phyloP scores from a whole-genome alignment of 805 yeast genomes.

The Clavispora vitiphila region DNA sequence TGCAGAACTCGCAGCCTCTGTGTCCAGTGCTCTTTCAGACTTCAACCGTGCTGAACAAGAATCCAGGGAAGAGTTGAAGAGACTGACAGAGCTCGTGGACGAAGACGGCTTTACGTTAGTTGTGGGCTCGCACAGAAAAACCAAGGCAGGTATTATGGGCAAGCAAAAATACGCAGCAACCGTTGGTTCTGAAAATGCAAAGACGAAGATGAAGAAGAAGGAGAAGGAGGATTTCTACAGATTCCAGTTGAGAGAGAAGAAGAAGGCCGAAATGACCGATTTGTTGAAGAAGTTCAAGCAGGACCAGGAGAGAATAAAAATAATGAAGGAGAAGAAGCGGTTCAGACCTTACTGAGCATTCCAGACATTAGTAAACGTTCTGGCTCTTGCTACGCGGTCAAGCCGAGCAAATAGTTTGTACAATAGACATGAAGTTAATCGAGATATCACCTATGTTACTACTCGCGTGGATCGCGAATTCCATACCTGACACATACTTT shows the following conservation, averaged over 20 bases:
- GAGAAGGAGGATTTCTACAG: conserved; percentile 91
- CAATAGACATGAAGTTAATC: background rate
- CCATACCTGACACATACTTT: too few species aligned
- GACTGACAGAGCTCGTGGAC: conserved; percentile 64
- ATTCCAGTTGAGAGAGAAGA: conserved; percentile 90
- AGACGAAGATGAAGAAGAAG: conserved; percentile 57
- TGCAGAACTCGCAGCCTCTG: conserved; percentile 47
- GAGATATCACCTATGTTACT: background rate
- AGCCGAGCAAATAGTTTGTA: background rate
- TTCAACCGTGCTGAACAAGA: conserved; percentile 70
- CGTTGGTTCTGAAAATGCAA: conserved; percentile 31
- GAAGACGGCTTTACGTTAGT: conserved; percentile 94
- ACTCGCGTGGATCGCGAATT: background rate
- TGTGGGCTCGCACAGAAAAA: conserved; percentile 80
- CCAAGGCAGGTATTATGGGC: conserved; percentile 66
- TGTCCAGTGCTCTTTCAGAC: conserved; percentile 55
- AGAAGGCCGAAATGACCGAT: conserved; percentile 89
- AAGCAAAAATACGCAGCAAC: conserved; percentile 40
- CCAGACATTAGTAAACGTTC: conserved; percentile 65
- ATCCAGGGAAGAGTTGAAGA: conserved; percentile 49
- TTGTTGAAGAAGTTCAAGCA: conserved; percentile 76
- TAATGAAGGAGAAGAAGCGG: conserved; percentile 73
- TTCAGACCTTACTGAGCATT: conserved; percentile 84
- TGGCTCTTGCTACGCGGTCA: too few species aligned
- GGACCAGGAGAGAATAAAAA: conserved; percentile 81